phyloP scores from a whole-genome alignment of 768 basidiomycete species.

The Macrolepiota albuminosa region DNA sequence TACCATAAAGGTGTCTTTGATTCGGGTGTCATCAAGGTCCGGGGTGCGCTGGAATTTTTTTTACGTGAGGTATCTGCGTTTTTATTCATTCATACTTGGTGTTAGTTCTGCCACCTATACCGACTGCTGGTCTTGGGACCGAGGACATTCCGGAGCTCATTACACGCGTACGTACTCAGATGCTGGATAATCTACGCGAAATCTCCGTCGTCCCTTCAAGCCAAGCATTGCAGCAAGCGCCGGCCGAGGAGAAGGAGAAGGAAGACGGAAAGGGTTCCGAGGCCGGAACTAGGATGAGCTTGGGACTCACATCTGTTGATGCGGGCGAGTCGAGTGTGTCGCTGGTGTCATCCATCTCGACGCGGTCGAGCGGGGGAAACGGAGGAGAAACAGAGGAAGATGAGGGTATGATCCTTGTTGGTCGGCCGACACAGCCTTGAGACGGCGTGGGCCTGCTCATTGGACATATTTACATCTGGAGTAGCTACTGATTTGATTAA shows the following conservation, averaged over 20 bases:
- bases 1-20: conserved; percentile 79
- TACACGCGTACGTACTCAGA: conserved; percentile 64
- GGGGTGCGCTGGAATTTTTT: conserved; percentile 47
- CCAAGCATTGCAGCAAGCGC: conserved; percentile 2
- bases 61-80: not conserved
- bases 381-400: conserved; percentile 79
- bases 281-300: not conserved
- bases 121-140: conserved; percentile 64
- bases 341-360: conserved; percentile 18
- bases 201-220: conserved; percentile 54
- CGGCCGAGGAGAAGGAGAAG: not conserved
- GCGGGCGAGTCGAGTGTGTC: conserved; percentile 2
- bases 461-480: not conserved
- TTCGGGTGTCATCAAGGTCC: conserved; percentile 71
- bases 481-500: not conserved
- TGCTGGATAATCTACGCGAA: conserved; percentile 74
- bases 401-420: conserved; percentile 78
- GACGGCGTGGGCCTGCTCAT: not conserved
- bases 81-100: not conserved
- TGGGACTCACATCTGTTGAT: not conserved
- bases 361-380: conserved; percentile 53
- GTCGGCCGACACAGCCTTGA: conserved; percentile 39
- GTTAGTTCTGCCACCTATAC: conserved; percentile 85
- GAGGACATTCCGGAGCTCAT: conserved; percentile 69
- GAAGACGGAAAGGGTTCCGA: not conserved